Evolutionary conservation across 2,329 filamentous ascomycete genomes (phyloP).

Genomic region (Thermoascus crustaceus): DNA sequence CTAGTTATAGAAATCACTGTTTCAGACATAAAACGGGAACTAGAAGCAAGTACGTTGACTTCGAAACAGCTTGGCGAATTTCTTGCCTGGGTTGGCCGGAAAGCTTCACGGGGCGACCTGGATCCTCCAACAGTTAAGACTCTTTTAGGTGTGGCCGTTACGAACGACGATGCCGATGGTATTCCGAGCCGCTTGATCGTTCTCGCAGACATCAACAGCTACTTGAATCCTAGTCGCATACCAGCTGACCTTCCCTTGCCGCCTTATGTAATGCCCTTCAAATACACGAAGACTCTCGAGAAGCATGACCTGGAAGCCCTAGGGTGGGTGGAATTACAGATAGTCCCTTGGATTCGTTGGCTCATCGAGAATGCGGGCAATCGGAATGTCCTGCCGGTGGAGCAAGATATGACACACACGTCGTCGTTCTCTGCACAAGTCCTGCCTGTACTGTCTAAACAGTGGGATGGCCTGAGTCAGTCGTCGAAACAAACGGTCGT

Average conservation of each 20-base stretch:
- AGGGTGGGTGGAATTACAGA: conserved; percentile 76
- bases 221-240: conserved; percentile 68
- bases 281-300: conserved; percentile 65
- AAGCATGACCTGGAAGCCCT: conserved; percentile 65
- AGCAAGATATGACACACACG: conserved; percentile 63
- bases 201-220: conserved; percentile 66
- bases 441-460: conserved; percentile 73
- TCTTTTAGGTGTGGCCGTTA: conserved; percentile 63
- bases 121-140: conserved; percentile 59
- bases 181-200: conserved; percentile 65
- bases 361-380: conserved; percentile 60
- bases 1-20: conserved; percentile 82
- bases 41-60: conserved; percentile 72
- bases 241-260: conserved; percentile 75
- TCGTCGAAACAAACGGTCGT: conserved; percentile 58
- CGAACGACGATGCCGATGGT: conserved; percentile 48
- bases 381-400: conserved; percentile 47
- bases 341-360: conserved; percentile 78
- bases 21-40: conserved; percentile 72
- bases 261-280: conserved; percentile 71
- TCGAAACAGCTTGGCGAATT: conserved; percentile 74
- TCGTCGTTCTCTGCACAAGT: conserved; percentile 68
- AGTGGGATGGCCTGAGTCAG: conserved; percentile 72
- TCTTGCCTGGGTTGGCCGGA: conserved; percentile 71
- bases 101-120: conserved; percentile 63